A percentile compares a stretch with the other conserved stretches of the same genome.
These are phyloP conservation scores for Gossypium davidsonii DNA, from an alignment of 441 rosid genomes.

Conservation along the genomic window DNA sequence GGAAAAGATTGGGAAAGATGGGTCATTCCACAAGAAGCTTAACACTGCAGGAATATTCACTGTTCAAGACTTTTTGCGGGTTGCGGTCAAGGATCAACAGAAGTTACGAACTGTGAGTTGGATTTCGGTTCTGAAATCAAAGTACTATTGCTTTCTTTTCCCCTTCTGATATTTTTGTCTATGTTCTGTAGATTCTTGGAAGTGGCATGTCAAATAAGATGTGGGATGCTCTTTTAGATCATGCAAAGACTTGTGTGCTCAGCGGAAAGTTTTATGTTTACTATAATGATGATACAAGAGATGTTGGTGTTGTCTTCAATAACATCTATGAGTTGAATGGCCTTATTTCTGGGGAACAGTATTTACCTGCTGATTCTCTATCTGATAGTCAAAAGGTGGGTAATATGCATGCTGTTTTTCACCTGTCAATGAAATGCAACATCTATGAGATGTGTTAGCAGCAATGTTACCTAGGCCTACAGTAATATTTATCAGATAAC, in stretches of 20 bases:
- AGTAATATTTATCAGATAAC: not conserved
- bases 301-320: slow-evolving; percentile 78
- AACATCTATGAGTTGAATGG: slow-evolving; percentile 80
- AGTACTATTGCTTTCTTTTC: slow-evolving; percentile 4
- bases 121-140: slow-evolving; percentile 15
- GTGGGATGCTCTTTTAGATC: slow-evolving; percentile 97
- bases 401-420: not conserved
- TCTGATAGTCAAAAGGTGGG: slow-evolving; percentile 88
- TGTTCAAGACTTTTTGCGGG: slow-evolving; percentile 83
- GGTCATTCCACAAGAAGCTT: slow-evolving; percentile 91
- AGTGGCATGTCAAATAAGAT: slow-evolving; percentile 98
- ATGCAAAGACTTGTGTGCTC: slow-evolving; percentile 88
- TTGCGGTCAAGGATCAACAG: slow-evolving; percentile 60
- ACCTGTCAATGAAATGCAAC: not conserved
- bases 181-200: slow-evolving; percentile 74
- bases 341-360: slow-evolving; percentile 83
- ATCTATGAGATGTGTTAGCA: not conserved
- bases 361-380: slow-evolving; percentile 66
- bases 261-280: slow-evolving; percentile 77
- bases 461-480: not conserved
- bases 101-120: slow-evolving; percentile 68
- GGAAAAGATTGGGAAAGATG: slow-evolving; percentile 99
- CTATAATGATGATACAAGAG: slow-evolving; percentile 73
- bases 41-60: slow-evolving; percentile 33
- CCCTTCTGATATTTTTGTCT: slow-evolving; percentile 20